phyloP scores from a whole-genome alignment of 176 grass and related monocot species.

The Oryza coarctata region DNA sequence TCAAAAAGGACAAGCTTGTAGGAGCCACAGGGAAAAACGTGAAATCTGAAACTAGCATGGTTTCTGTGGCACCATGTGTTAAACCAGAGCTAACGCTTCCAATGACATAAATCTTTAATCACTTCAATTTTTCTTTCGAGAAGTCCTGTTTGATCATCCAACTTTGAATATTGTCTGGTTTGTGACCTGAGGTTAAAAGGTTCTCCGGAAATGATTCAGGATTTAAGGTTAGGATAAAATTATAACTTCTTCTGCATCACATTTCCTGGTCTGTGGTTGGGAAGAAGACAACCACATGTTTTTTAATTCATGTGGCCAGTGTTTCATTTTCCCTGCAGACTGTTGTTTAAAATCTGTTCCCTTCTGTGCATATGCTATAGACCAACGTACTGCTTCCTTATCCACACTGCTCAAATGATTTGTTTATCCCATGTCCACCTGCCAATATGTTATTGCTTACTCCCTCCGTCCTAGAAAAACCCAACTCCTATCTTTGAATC shows the following conservation, averaged over 20 bases:
- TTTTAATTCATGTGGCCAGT: neutral
- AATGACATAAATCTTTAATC: conserved; percentile 51
- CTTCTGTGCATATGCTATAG: neutral
- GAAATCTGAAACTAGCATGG: conserved; percentile 70
- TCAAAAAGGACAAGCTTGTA: conserved; percentile 89
- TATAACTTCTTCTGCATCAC: neutral
- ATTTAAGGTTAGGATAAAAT: neutral
- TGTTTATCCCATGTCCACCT: neutral
- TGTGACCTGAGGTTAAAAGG: neutral
- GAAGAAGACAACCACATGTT: neutral
- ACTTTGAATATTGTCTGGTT: neutral
- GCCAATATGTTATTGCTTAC: neutral
- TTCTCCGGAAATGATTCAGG: neutral
- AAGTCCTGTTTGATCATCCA: neutral
- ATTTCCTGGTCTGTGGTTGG: neutral
- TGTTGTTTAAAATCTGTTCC: neutral
- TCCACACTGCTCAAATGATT: neutral
- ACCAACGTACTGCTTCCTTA: neutral
- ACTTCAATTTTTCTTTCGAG: conserved; percentile 20
- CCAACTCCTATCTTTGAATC: too few species aligned
- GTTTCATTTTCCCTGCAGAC: neutral
- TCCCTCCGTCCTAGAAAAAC: too few species aligned
- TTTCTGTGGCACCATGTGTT: conserved; percentile 71
- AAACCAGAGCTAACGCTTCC: conserved; percentile 88
- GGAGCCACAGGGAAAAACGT: conserved; percentile 69